Base-by-base conservation (phyloP, 768 basidiomycete species). In the Crassisporium funariophilum region DNA sequence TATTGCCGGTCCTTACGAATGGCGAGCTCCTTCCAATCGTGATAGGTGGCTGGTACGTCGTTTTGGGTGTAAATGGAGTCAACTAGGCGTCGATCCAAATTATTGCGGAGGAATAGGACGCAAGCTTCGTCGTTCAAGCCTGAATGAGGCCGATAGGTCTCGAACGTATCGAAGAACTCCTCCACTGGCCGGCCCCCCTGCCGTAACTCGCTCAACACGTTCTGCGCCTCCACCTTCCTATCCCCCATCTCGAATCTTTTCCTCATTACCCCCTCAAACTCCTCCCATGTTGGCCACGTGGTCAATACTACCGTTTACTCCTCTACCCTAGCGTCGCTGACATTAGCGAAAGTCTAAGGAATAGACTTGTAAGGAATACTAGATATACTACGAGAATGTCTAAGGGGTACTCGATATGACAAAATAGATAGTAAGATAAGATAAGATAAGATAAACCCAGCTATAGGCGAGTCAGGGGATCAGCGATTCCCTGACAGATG, bases 91-190 rank as follows among this genome's bases (percentile, higher is more conserved):
- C 35, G 10, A 23, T 41, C 34, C 19, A 48, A 29, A 13, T 25
- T 29, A 3, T 21, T 31, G 17, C 34, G 15, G 11, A 48, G 10
- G 29, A 48, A 29, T 5, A 15, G 24, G 25, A 48, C 23, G 9
- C 27, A 35, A 11, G 38, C 27, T 5, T 23, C 39, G 17, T 48
- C 39, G 31, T 48, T 41, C 8, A 33, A 41, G 5, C 46, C 46
- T 10, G 39, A 48, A 24, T 48, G 19, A 9, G 7, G 39, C 13
- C 20, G 13, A 16, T 48, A 35, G 13, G 31, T 31, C 17, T 48
- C 46, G 13, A 48, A 33, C 17, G 41, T 29, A 7, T 48, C 39
- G 22, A 48, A 48, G 27, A 34, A 48, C 6, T 16, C 20, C 16
- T 48, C 46, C 12, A 29, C 39, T 6, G 46, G 38, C 2, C 23